Base-by-base conservation (phyloP, 2,329 filamentous ascomycete genomes). In the Curvularia sp. region DNA sequence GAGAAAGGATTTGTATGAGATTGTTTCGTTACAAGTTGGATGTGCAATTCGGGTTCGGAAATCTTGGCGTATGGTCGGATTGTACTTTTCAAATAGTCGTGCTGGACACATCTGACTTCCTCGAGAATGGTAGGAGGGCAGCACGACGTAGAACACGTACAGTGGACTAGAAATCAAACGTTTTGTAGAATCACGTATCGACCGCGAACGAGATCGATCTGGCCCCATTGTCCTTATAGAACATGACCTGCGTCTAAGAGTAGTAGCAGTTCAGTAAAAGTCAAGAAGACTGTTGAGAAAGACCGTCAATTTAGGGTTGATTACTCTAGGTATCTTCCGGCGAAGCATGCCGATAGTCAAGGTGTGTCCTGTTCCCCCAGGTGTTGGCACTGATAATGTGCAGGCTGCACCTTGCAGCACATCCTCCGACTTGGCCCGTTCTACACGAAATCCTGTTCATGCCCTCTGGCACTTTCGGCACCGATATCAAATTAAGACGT, bases 321-420 rank as follows among this genome's bases (percentile, higher is more conserved):
- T 27, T 13, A 39, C 39, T 28, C 1, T 15, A 19, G 41, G 23
- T n/a, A 27, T 19, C 19, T 32, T 32, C 8, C 32, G 36, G 41
- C 13, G 13, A 52, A 38, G 19, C 34, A 46, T 12, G 39, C 36
- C 49, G 34, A 27, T 34, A 15, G 1, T 12, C 30, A 23, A 47
- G 21, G n/a, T 15, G 18, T 30, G 23, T n/a, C 32, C 34, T 28
- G 19, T 25, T 46, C 21, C 38, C 36, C 25, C 30, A 48, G 34
- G 21, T 30, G 27, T 46, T 46, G 15, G 43, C 32, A 25, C 34
- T 49, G 38, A 36, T 23, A 28, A 36, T 18, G 27, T 42, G 55
- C 54, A 47, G 32, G 49, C 42, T 8, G 19, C 43, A 49, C 55
- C 55, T 58, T 58, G 55, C n/a, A 54, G 55, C 55, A 27, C 49